Base-by-base conservation (phyloP, 495 filamentous ascomycete genomes). In the Penicillium odoratum region DNA sequence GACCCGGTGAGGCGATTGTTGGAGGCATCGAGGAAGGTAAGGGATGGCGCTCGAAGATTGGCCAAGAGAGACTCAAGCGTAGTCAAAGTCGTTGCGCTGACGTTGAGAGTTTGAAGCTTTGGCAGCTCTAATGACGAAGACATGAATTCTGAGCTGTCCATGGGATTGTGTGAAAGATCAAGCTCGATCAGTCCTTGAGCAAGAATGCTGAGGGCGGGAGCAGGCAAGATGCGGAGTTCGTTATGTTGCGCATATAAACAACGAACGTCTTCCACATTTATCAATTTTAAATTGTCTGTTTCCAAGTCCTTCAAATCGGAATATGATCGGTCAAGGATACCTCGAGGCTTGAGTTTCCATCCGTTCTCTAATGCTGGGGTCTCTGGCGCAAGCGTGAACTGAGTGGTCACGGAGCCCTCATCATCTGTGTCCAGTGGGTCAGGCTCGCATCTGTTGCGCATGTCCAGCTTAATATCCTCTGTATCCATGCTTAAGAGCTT, bases 401-500 rank as follows among this genome's bases (percentile, higher is more conserved):
- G 73, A 7, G 74, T 77, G n/a, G 70, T 71, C 16, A 77, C 75
- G 8, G 76, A 77, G 8, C 75, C 74, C 30, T 78, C 71, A 16
- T 76, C 74, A 42, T 77, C 72, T 30, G 74, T 76, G 44, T 80
- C 74, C 38, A 68, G 69, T 11, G 61, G 62, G 18, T 77, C 76
- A 3, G 90, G 88, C 53, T 88, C 84, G 44, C 94, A 76, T 21
- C 90, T 83, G 40, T 80, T 80, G 34, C 82, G 83, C 49, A 98
- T 76, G 60, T 88, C 86, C 43, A 80, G 80, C 74, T 96, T 97
- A 63, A 98, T 70, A 51, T 92, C 89, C 18, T 91, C 89, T 0
- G 90, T 91, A 26, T 80, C 78, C 79, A 96, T 89, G 21, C 77
- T 86, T 31, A 92, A 76, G 53, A 94, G 88, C 68, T 89, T 95